A percentile compares a stretch with the other conserved stretches of the same genome.
These are phyloP conservation scores for Lepidium didymum DNA, from an alignment of 345 rosid genomes.

Conservation along the genomic window DNA sequence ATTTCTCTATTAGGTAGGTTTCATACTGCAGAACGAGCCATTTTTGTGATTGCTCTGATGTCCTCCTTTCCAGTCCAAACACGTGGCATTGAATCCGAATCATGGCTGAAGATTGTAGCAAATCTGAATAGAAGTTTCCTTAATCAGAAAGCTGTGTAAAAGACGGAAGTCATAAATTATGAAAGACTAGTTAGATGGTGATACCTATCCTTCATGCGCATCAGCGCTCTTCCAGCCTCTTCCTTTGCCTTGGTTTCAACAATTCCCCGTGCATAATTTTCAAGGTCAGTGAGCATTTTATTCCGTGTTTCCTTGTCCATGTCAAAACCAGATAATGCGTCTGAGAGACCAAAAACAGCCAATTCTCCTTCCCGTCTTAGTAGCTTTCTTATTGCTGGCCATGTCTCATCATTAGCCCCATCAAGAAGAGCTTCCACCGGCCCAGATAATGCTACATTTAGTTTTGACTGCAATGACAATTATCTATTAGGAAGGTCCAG, in stretches of 20 bases:
- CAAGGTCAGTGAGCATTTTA: constrained; percentile 53
- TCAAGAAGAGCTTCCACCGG: constrained; percentile 92
- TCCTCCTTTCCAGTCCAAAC: constrained; percentile 99
- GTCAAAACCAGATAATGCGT: constrained; percentile 70
- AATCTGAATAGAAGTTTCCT: constrained; percentile 48
- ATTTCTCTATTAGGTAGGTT: constrained; percentile 4
- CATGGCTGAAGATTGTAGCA: constrained; percentile 81
- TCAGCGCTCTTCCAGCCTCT: constrained; percentile 83
- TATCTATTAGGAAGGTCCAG: constrained; percentile 10
- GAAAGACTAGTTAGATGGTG: constrained; percentile 15
- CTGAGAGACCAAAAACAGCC: constrained; percentile 62
- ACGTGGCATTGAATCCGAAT: constrained; percentile 96
- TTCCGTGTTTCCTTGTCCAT: constrained; percentile 55
- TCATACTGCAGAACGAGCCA: constrained; percentile 84
- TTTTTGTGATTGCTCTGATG: constrained; percentile 83
- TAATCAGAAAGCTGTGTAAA: constrained; percentile 8
- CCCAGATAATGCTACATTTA: constrained; percentile 63
- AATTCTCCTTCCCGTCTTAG: constrained; percentile 54
- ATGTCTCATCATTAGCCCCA: constrained; percentile 77
- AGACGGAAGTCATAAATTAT: constrained; percentile 15
- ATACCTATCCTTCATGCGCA: constrained; percentile 92
- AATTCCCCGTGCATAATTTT: constrained; percentile 56
- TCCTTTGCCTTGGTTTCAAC: constrained; percentile 89
- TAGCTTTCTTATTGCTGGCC: constrained; percentile 86
- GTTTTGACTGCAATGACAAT: constrained; percentile 54